Evolutionary conservation across 1,284 basidiomycete genomes (phyloP).

Genomic region (Puccinia sorghi): DNA sequence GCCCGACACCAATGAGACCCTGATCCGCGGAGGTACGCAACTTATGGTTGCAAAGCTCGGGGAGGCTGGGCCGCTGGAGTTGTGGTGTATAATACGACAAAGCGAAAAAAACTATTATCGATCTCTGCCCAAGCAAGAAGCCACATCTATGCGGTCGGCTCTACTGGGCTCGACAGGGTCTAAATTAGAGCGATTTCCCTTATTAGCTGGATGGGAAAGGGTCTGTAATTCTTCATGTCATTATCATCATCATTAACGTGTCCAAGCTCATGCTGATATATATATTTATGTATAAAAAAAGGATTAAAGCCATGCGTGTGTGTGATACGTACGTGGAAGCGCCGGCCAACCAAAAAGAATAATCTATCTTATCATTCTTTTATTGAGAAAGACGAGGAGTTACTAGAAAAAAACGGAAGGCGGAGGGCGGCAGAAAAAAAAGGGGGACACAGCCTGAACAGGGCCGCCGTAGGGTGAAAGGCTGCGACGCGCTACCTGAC

Average conservation of each 20-base stretch:
- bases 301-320: neutral
- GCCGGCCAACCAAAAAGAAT: neutral
- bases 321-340: conserved; percentile 9
- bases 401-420: neutral
- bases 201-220: conserved; percentile 15
- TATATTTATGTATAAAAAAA: no score
- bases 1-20: conserved; percentile 11
- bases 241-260: neutral
- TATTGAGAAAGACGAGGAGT: conserved; percentile 23
- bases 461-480: neutral
- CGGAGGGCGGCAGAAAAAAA: neutral
- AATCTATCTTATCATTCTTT: no score
- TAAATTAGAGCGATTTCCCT: conserved; percentile 7
- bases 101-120: neutral
- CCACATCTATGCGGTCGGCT: neutral
- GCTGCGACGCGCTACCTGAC: conserved; percentile 6
- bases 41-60: conserved; percentile 19
- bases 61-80: conserved; percentile 11
- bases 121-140: conserved; percentile 16
- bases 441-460: no score
- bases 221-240: conserved; percentile 29
- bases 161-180: conserved; percentile 6
- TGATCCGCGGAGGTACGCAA: conserved; percentile 38
- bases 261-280: neutral
- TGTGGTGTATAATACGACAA: neutral